These are phyloP conservation scores for Aquanectria penicillioides DNA, from an alignment of 2,329 filamentous ascomycete species.

Conservation along the genomic window DNA sequence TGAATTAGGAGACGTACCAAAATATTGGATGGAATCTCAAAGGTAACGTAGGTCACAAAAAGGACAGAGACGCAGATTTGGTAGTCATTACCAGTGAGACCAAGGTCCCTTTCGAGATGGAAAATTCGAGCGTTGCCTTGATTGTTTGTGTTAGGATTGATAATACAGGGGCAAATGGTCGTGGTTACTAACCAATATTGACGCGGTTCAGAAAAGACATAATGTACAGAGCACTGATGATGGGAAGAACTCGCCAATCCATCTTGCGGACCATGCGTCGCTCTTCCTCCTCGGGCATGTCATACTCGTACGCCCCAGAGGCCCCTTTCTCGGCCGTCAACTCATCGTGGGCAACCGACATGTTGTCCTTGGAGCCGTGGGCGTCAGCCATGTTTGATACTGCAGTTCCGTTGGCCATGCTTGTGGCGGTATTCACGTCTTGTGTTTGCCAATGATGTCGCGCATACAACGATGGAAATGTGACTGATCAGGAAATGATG, in stretches of 20 bases:
- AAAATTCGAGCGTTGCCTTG: constrained; percentile 74
- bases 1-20: neutral
- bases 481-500: too few species aligned
- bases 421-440: too few species aligned
- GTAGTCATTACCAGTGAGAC: constrained; percentile 70
- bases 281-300: too few species aligned
- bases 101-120: constrained; percentile 70
- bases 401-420: too few species aligned
- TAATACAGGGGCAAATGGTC: neutral
- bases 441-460: too few species aligned
- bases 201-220: constrained; percentile 41
- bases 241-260: constrained; percentile 69
- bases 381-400: too few species aligned
- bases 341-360: too few species aligned
- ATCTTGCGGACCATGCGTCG: too few species aligned
- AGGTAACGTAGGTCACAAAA: constrained; percentile 70
- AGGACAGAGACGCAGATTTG: constrained; percentile 74
- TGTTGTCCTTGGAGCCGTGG: too few species aligned
- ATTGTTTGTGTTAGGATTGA: neutral
- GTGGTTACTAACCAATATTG: neutral
- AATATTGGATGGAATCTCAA: constrained; percentile 63
- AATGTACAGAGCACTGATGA: constrained; percentile 69
- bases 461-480: too few species aligned
- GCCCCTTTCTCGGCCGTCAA: too few species aligned
- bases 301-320: too few species aligned